phyloP scores from a whole-genome alignment of 2,329 filamentous ascomycete genomes.

The Neocatenulostroma microsporum region DNA sequence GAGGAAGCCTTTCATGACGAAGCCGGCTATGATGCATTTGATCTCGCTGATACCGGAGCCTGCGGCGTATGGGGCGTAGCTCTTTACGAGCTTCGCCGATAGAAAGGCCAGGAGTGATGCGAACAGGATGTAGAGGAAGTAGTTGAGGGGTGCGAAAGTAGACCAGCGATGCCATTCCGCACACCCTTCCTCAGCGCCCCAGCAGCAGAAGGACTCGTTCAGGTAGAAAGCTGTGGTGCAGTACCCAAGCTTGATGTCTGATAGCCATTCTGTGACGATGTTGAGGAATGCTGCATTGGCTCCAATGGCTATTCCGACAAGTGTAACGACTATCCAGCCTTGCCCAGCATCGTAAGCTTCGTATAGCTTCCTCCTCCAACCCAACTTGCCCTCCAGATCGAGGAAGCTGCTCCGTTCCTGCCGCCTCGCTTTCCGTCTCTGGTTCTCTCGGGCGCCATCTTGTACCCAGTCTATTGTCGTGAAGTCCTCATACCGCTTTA shows the following conservation, averaged over 20 bases:
- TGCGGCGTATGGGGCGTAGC: slow-evolving; percentile 90
- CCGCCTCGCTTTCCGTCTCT: slow-evolving; percentile 67
- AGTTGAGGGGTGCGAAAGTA: slow-evolving; percentile 68
- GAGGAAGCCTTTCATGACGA: slow-evolving; percentile 98
- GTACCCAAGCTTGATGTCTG: slow-evolving; percentile 92
- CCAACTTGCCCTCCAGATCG: slow-evolving; percentile 58
- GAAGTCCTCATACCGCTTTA: slow-evolving; percentile 97
- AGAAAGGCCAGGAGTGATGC: slow-evolving; percentile 69
- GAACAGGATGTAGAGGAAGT: slow-evolving; percentile 79
- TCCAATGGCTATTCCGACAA: slow-evolving; percentile 88
- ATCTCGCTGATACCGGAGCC: slow-evolving; percentile 97
- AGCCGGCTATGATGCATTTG: slow-evolving; percentile 97
- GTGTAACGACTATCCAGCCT: slow-evolving; percentile 93
- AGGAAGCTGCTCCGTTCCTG: slow-evolving; percentile 65
- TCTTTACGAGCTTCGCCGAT: slow-evolving; percentile 76
- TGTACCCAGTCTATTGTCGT: slow-evolving; percentile 99
- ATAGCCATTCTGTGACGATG: slow-evolving; percentile 94
- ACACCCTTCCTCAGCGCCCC: slow-evolving; percentile 87
- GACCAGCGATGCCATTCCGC: slow-evolving; percentile 87
- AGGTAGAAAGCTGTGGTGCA: slow-evolving; percentile 94
- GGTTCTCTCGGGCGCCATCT: slow-evolving; percentile 84
- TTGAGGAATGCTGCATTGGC: slow-evolving; percentile 88
- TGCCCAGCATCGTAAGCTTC: slow-evolving; percentile 94
- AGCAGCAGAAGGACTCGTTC: slow-evolving; percentile 96
- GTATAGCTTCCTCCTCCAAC: slow-evolving; percentile 73